These are phyloP conservation scores for Cystobasidiaceae sp. DNA, from an alignment of 1,284 basidiomycete genomes.

Conservation along the genomic window DNA sequence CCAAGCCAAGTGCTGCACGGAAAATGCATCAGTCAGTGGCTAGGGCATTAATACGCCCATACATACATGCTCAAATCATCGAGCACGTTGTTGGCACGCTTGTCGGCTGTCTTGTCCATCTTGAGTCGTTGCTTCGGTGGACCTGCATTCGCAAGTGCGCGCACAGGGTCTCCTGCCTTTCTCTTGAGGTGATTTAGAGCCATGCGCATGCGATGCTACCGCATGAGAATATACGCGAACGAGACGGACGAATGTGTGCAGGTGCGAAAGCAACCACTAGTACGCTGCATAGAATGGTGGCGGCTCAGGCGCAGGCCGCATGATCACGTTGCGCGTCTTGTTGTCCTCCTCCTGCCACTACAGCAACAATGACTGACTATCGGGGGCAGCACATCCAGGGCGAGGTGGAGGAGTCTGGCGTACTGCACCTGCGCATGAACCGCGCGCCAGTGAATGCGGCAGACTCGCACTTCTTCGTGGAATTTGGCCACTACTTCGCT, in stretches of 20 bases:
- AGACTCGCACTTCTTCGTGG: slow-evolving; percentile 57
- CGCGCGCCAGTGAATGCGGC: slow-evolving; percentile 68
- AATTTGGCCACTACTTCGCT: slow-evolving; percentile 61
- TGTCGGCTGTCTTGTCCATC: neutral
- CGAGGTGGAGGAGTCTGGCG: slow-evolving; percentile 29
- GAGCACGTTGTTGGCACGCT: neutral
- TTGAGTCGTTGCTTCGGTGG: slow-evolving; percentile 16
- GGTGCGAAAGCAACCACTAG: neutral
- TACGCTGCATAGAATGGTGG: no score
- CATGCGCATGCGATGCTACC: slow-evolving; percentile 14
- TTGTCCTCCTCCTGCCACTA: neutral
- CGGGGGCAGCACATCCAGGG: slow-evolving; percentile 27
- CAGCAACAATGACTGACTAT: slow-evolving; percentile 13
- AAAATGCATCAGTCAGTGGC: neutral
- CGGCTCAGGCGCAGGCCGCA: no score
- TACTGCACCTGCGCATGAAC: slow-evolving; percentile 36
- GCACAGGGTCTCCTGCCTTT: no score
- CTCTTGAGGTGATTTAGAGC: slow-evolving; percentile 6
- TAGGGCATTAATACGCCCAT: neutral
- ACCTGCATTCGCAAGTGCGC: neutral
- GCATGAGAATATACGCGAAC: no score
- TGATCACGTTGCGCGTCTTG: no score
- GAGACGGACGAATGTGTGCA: no score
- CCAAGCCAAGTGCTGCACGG: slow-evolving; percentile 38
- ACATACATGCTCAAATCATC: slow-evolving; percentile 19